Base-by-base conservation (phyloP, 306 rosid genomes). In the Corylus heterophylla region DNA sequence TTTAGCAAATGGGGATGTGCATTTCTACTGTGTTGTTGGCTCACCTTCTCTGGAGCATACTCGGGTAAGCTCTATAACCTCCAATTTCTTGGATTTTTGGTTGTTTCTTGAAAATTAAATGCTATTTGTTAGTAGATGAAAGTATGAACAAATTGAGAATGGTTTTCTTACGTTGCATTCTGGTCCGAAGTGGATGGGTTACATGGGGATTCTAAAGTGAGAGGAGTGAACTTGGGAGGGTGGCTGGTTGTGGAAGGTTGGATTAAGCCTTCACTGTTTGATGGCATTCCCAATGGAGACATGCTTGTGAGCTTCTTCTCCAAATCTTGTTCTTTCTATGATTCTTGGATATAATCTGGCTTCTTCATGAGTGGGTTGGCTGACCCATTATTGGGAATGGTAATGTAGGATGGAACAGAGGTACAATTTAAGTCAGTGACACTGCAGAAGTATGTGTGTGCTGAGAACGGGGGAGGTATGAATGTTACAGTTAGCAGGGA, bases 231-330 rank as follows among this genome's bases (percentile, higher is more conserved):
- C 84, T 91, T 94, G 79, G 98, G 98, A 82, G 97, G 98, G 49
- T 94, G 97, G 97, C 81, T 94, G 86, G 97, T 92, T 8, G 83
- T 92, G 74, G 97, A 94, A 88, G 98, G 97, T 76, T 94, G 98
- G 98, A 94, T 94, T 73, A 91, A 94, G 85, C 94, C 98, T 79
- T 90, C 98, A 69, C 83, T 94, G 74, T 92, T 94, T 86, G 97
- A 92, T 87, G 98, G 89, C 83, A 94, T 94, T 86, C 87, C 93
- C 88, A 91, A 92, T 87, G 91, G 88, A 83, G 97, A 94, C 85
- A 89, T 94, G 97, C 92, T 94, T 71, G 97, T 94, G 83, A 92
- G 93, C 64, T 61, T 31, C 76, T 78, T 83, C 37, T 71, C 35
- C 58, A 25, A 18, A 51, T 48, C 61, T 73, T 76, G 47, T 77